A percentile compares a stretch with the other conserved stretches of the same genome.
These are phyloP conservation scores for Aspergillus fijiensis DNA, from an alignment of 2,329 filamentous ascomycete species.

Conservation along the genomic window DNA sequence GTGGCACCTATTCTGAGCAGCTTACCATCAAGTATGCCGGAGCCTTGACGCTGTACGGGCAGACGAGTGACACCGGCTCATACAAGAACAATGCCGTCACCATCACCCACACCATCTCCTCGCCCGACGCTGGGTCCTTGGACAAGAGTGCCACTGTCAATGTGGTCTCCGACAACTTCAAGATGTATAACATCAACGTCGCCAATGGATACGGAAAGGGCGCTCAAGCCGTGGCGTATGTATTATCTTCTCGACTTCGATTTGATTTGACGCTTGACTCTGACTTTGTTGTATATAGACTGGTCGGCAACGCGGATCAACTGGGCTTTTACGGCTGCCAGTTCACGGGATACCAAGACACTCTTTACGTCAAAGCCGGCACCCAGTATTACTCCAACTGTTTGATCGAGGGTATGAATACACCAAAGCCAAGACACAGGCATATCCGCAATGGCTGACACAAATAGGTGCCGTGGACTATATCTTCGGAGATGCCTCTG, in stretches of 20 bases:
- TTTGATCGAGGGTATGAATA: constrained; percentile 28
- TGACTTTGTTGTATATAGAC: constrained; percentile 6
- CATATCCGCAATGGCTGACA: not conserved
- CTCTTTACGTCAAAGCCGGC: constrained; percentile 35
- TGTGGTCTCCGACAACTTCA: constrained; percentile 28
- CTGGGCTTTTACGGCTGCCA: constrained; percentile 38
- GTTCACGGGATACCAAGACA: constrained; percentile 39
- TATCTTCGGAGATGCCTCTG: constrained; percentile 36
- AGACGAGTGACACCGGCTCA: constrained; percentile 28
- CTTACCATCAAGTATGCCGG: constrained; percentile 31
- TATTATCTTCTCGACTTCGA: not conserved
- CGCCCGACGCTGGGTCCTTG: constrained; percentile 29
- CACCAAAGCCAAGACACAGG: not conserved
- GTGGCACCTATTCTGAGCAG: constrained; percentile 36
- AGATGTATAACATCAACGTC: constrained; percentile 39
- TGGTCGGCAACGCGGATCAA: constrained; percentile 30
- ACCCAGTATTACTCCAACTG: constrained; percentile 37
- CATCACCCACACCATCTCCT: constrained; percentile 35
- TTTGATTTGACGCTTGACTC: not conserved
- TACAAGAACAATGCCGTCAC: constrained; percentile 36
- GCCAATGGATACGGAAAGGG: constrained; percentile 37
- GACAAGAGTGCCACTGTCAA: constrained; percentile 35
- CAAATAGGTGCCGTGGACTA: constrained; percentile 34
- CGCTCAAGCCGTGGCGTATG: constrained; percentile 36
- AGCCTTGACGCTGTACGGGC: constrained; percentile 32